Evolutionary conservation across 768 basidiomycete genomes (phyloP).

Genomic region (Daedaleopsis sinensis): DNA sequence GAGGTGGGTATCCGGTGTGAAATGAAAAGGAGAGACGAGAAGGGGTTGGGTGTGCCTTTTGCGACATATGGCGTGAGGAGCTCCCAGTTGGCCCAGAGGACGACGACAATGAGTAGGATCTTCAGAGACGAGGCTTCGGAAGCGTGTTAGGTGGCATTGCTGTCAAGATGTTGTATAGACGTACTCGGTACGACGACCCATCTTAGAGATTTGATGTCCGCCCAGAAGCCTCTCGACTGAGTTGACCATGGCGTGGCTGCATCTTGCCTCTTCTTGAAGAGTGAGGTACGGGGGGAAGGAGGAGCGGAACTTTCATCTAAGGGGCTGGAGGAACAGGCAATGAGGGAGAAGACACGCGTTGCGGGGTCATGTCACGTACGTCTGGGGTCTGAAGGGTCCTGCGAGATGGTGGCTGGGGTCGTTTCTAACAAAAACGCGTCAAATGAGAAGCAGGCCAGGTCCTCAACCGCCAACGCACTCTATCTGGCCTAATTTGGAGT

Average conservation of each 20-base stretch:
- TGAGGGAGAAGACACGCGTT: background rate
- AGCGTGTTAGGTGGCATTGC: background rate
- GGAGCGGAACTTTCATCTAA: slow-evolving; percentile 13
- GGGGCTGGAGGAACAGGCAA: slow-evolving; percentile 17
- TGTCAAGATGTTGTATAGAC: slow-evolving; percentile 24
- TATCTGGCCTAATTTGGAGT: slow-evolving; percentile 20
- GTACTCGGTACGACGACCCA: slow-evolving; percentile 81
- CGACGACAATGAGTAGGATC: slow-evolving; percentile 59
- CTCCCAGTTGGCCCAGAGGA: slow-evolving; percentile 70
- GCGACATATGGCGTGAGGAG: slow-evolving; percentile 50
- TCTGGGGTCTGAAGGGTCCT: slow-evolving; percentile 65
- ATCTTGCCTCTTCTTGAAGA: background rate
- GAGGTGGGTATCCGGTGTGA: slow-evolving; percentile 63
- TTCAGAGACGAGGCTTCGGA: slow-evolving; percentile 64
- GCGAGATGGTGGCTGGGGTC: slow-evolving; percentile 63
- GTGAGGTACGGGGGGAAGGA: background rate
- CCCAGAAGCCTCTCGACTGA: slow-evolving; percentile 45
- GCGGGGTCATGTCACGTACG: slow-evolving; percentile 43
- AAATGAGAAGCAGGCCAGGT: slow-evolving; percentile 19
- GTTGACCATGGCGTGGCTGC: slow-evolving; percentile 21
- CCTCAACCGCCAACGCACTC: slow-evolving; percentile 28
- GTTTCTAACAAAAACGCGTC: slow-evolving; percentile 43
- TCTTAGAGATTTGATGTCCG: slow-evolving; percentile 52
- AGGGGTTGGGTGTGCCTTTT: slow-evolving; percentile 65
- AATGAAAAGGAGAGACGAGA: slow-evolving; percentile 70